phyloP scores from a whole-genome alignment of 2,329 filamentous ascomycete genomes.

The Claviceps sp. region DNA sequence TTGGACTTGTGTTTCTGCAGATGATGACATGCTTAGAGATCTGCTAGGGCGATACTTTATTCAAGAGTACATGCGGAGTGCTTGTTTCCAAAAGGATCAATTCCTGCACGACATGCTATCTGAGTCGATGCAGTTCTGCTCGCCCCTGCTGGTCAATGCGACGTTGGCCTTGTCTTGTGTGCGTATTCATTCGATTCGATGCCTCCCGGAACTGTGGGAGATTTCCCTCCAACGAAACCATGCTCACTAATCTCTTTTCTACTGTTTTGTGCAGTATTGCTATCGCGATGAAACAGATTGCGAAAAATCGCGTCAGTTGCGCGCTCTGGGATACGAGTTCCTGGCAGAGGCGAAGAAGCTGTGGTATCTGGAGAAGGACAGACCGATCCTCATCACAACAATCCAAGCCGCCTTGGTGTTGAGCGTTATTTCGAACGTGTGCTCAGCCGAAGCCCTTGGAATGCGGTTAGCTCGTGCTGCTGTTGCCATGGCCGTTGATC shows the following conservation, averaged over 20 bases:
- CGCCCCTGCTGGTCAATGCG: background rate
- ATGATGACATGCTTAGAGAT: background rate
- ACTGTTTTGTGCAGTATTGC: background rate
- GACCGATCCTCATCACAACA: slow-evolving; percentile 13
- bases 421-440: background rate
- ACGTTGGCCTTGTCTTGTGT: slow-evolving; percentile 2
- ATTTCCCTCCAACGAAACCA: background rate
- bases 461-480: background rate
- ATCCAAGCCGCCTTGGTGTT: slow-evolving; percentile 18
- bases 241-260: background rate
- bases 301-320: slow-evolving; percentile 15
- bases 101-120: background rate
- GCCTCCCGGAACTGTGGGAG: slow-evolving; percentile 7
- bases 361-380: slow-evolving; percentile 15
- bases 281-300: slow-evolving; percentile 5
- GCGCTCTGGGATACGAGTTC: slow-evolving; percentile 17
- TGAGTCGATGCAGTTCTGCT: background rate
- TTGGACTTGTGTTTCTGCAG: background rate
- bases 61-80: background rate
- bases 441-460: background rate
- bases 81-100: background rate
- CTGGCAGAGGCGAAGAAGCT: slow-evolving; percentile 19
- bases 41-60: background rate
- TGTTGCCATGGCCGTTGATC: background rate
- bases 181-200: slow-evolving; percentile 1